Conservation (phyloP, 805 yeast species). For the Candida coquimbonensis region DNA sequence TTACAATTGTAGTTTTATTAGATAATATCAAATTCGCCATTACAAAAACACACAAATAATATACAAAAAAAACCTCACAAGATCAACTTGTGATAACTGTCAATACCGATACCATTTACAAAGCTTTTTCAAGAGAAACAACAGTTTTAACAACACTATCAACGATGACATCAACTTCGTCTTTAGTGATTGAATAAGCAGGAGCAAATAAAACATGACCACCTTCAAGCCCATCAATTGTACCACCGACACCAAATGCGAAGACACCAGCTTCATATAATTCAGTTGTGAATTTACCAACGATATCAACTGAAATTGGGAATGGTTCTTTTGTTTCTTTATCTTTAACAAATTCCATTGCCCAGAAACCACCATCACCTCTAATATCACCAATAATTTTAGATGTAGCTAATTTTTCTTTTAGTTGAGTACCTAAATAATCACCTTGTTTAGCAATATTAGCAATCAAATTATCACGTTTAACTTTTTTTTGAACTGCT, state of each 20-base stretch:
- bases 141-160: constrained; percentile 18
- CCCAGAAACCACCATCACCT: constrained; percentile 52
- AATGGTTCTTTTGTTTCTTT: constrained; percentile 41
- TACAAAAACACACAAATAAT: not conserved
- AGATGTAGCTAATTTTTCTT: constrained; percentile 24
- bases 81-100: too few species aligned
- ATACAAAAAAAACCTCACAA: not conserved
- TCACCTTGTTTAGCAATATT: constrained; percentile 38
- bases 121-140: constrained; percentile 14
- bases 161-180: constrained; percentile 31
- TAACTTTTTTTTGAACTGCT: constrained; percentile 37
- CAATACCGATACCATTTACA: too few species aligned
- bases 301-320: constrained; percentile 25
- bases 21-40: not conserved
- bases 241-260: constrained; percentile 34
- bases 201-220: constrained; percentile 43
- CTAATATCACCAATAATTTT: constrained; percentile 42
- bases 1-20: not conserved
- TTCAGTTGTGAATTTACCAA: constrained; percentile 26
- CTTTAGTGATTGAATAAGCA: constrained; percentile 32
- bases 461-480: constrained; percentile 28
- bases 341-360: constrained; percentile 43
- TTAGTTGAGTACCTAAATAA: constrained; percentile 33
- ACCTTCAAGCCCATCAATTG: constrained; percentile 33
- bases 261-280: constrained; percentile 35